Evolutionary conservation across 768 basidiomycete species (phyloP), one percentile per base, ranked within the genome.

Genomic region (Lentinus brumalis): DNA sequence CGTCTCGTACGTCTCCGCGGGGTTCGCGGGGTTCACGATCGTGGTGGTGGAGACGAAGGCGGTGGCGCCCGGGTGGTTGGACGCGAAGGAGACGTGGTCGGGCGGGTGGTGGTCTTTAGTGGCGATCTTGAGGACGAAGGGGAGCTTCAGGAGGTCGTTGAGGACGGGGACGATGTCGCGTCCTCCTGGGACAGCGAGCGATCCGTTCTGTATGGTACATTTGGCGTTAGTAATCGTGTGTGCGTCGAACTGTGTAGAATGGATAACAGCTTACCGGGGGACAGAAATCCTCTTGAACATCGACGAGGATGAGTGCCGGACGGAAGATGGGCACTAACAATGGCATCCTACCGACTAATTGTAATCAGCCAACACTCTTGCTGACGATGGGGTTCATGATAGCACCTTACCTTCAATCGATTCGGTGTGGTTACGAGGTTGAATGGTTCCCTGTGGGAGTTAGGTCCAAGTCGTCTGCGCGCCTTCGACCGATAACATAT

Each of bases 211-310:
- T n/a, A 50, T 9, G 31, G 29, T 29, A 16, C 35, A n/a, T 18
- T 29, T 31, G 47, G 42, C 14, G 9, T 31, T 38, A 26, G 12
- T 38, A 11, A 49, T 53, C 45, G 21, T 57, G 57, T 29, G 46
- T 16, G 14, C 30, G 8, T 52, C 47, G 14, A 40, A 21, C 35
- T 35, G 21, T 26, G 21, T 26, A 26, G 21, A 26, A 26, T 26
- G 21, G 21, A 35, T 7, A 3, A 35, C 35, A 30, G 41, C 49
- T 47, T 65, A 70, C 71, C 35, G 70, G 71, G 53, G 71, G 71
- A 30, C 93, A 82, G 67, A 96, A 96, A 72, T 96, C 93, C 69
- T 91, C 83, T 71, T 96, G 93, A 72, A 92, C 81, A 69, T 94
- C 92, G 40, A 94, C 77, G 56, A 93, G 81, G 53, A 92, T 68